A percentile compares a stretch with the other conserved stretches of the same genome.
Conservation (phyloP, 1,139 yeast species). For the Candida labiduridarum region DNA sequence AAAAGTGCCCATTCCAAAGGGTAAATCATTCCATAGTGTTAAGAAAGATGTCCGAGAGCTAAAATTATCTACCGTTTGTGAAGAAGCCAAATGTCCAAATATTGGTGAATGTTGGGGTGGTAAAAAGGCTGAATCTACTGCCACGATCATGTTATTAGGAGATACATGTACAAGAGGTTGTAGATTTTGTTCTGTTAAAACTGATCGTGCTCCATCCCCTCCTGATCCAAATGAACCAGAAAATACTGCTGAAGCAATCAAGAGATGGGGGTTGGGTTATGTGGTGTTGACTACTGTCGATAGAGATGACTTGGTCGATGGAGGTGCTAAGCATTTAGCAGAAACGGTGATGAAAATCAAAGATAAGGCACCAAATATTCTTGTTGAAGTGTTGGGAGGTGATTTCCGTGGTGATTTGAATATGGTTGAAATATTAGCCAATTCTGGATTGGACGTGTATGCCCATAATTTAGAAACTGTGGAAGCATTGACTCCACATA, state of each 20-base stretch:
- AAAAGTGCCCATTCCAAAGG: slow-evolving; percentile 94
- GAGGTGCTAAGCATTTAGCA: slow-evolving; percentile 90
- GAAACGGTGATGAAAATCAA: slow-evolving; percentile 86
- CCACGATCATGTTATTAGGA: slow-evolving; percentile 97
- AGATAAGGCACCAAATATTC: slow-evolving; percentile 83
- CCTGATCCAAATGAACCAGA: slow-evolving; percentile 97
- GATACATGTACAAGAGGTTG: slow-evolving; percentile 99
- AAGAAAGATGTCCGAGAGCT: slow-evolving; percentile 87
- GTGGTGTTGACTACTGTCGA: slow-evolving; percentile 98
- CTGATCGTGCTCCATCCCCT: slow-evolving; percentile 81
- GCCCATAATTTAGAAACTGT: slow-evolving; percentile 98
- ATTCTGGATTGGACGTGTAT: slow-evolving; percentile 89
- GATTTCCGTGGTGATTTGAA: slow-evolving; percentile 91
- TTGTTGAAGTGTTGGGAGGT: slow-evolving; percentile 93
- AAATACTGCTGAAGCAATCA: slow-evolving; percentile 95
- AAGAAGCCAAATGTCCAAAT: slow-evolving; percentile 98
- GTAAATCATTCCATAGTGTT: slow-evolving; percentile 75
- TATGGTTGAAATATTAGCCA: slow-evolving; percentile 79
- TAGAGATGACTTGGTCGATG: slow-evolving; percentile 91
- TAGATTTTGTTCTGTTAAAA: slow-evolving; percentile 95
- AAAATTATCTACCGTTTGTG: slow-evolving; percentile 93
- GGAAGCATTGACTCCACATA: slow-evolving; percentile 90
- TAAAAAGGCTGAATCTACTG: slow-evolving; percentile 93
- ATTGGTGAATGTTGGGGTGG: slow-evolving; percentile 99
- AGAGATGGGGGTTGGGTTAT: slow-evolving; percentile 98